phyloP scores from a whole-genome alignment of 805 yeast genomes.

The Debaryomyces castellii region DNA sequence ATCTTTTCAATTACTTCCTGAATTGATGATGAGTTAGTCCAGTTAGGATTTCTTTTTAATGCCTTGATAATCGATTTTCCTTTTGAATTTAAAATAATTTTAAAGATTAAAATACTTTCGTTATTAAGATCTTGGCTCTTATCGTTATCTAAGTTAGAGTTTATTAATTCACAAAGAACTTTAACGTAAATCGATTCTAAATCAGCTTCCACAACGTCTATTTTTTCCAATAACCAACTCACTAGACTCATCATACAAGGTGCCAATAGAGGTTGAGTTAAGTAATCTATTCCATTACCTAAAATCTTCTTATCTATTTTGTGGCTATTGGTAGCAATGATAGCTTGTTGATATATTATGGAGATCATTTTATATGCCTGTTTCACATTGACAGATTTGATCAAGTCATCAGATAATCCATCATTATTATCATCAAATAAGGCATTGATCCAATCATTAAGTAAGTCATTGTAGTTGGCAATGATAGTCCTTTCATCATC shows the following conservation, averaged over 20 bases:
- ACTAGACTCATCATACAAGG: conserved; percentile 44
- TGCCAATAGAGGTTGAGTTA: conserved; percentile 75
- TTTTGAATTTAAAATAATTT: conserved; percentile 23
- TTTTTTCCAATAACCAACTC: conserved; percentile 26
- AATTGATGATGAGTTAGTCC: conserved; percentile 10
- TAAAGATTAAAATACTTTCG: conserved; percentile 19
- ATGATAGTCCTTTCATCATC: conserved; percentile 32
- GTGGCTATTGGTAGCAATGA: conserved; percentile 56
- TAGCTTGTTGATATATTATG: conserved; percentile 68
- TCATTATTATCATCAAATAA: conserved; percentile 64
- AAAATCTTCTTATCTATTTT: conserved; percentile 59
- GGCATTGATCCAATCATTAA: conserved; percentile 73
- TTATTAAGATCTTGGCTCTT: conserved; percentile 13
- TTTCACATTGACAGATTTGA: conserved; percentile 62
- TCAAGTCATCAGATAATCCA: conserved; percentile 82
- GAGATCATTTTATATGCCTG: conserved; percentile 74
- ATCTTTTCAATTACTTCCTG: conserved; percentile 12
- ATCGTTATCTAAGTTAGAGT: conserved; percentile 17
- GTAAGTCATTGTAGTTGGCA: conserved; percentile 31
- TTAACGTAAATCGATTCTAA: conserved; percentile 14
- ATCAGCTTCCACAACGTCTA: conserved; percentile 11
- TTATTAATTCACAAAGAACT: conserved; percentile 25
- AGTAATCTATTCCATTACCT: conserved; percentile 81
- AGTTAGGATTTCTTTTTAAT: conserved; percentile 11
- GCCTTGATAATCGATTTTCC: conserved; percentile 16